phyloP scores from a whole-genome alignment of 148 eudicot genomes.

The Vaccinium vitisidaea region DNA sequence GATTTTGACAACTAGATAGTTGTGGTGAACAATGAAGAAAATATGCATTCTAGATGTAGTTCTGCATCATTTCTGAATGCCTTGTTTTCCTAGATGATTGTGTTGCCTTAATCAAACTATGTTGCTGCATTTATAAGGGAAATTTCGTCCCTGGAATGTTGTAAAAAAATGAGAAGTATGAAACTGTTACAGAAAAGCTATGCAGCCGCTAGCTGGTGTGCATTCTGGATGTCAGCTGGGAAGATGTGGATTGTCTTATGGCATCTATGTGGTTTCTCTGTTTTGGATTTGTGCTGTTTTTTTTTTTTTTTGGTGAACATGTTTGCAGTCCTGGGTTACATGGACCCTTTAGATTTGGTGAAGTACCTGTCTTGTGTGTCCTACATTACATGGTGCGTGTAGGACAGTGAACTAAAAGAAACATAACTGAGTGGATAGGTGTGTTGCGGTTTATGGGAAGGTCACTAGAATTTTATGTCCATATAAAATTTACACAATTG shows the following conservation, averaged over 20 bases:
- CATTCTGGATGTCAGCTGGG: neutral
- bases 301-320: neutral
- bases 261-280: neutral
- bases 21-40: neutral
- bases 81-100: neutral
- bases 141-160: neutral
- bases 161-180: neutral
- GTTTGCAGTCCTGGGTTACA: neutral
- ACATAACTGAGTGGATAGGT: neutral
- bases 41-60: neutral
- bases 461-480: neutral
- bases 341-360: neutral
- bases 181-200: neutral
- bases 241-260: neutral
- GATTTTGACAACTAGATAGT: too few relatives aligned
- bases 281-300: neutral
- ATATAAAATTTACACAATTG: neutral
- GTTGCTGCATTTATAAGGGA: neutral
- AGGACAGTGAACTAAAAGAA: neutral
- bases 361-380: neutral
- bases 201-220: neutral
- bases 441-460: neutral
- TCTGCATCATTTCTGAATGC: neutral
- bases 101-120: neutral
- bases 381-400: neutral